These are phyloP conservation scores for Kodamaea laetipori DNA, from an alignment of 805 yeast genomes.

Conservation along the genomic window DNA sequence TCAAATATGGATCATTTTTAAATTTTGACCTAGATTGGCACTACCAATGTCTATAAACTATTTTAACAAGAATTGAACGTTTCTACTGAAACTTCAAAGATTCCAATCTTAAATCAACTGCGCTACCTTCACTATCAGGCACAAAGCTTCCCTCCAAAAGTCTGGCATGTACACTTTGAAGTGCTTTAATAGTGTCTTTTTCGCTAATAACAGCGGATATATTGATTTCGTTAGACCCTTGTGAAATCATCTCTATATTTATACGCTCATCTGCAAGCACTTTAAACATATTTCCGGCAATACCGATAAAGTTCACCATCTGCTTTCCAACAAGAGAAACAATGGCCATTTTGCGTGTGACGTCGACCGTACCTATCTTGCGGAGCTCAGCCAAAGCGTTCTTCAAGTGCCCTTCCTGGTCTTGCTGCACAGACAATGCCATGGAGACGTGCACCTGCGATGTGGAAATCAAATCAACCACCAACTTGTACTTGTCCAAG, in stretches of 20 bases:
- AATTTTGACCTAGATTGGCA: too few species aligned
- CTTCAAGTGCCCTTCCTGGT: conserved; percentile 63
- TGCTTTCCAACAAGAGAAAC: conserved; percentile 94
- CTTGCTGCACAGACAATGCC: conserved; percentile 82
- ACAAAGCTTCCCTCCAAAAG: conserved; percentile 51
- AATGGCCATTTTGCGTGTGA: conserved; percentile 84
- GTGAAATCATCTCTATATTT: conserved; percentile 97
- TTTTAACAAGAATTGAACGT: too few species aligned
- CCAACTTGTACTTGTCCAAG: conserved; percentile 78
- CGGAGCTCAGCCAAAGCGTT: conserved; percentile 78
- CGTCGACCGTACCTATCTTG: conserved; percentile 84
- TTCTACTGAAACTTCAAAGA: conserved; percentile 23
- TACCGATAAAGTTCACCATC: conserved; percentile 95
- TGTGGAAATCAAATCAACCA: conserved; percentile 94
- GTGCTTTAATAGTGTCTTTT: conserved; percentile 78
- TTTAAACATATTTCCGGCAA: conserved; percentile 95
- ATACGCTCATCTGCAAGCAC: conserved; percentile 88
- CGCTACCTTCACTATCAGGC: conserved; percentile 26
- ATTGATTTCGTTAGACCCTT: conserved; percentile 97
- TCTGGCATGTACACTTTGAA: conserved; percentile 79
- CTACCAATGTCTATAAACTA: conserved; percentile 3
- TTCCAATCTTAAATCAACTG: conserved; percentile 36
- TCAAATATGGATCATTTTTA: too few species aligned
- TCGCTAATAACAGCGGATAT: conserved; percentile 93
- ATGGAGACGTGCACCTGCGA: conserved; percentile 98